Base-by-base conservation (phyloP, 257 asterid species). In the Nicotiana otophora region DNA sequence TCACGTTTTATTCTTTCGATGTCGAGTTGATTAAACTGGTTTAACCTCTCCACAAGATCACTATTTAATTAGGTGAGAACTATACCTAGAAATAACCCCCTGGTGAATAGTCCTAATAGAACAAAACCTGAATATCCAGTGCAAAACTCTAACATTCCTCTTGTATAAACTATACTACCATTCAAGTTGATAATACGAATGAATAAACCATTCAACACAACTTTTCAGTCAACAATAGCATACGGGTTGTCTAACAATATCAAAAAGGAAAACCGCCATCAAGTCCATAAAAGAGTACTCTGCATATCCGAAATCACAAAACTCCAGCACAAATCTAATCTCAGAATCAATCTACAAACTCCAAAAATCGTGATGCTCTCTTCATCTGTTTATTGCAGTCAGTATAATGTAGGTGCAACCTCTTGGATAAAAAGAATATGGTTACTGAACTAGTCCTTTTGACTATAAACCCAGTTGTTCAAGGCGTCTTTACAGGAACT, bases 341-440 rank as follows among this genome's bases (percentile, higher is more conserved):
- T 26, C 62, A 48, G 34, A 6, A 74, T 26, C 42, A 51, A 51
- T 74, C 63, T 26, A 74, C 26, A 53, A 53, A 4, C 63, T 51
- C 26, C 10, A 75, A 28, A 42, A 36, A 28, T 75, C 6, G 16
- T 1, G 20, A 53, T 42, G 80, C 36, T 53, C 63, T 28, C 78
- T 75, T 75, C 80, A 26, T 51, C 80, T 51, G 80, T 2, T 75
- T 75, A 75, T 51, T 51, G 46, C 63, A 51, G 16, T 75, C 80
- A 28, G 63, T 51, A 28, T 39, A 75, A 51, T 51, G 15, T 1
- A 4, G 10, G 64, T 23, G 46, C 17, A 51, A 16, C 64, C 5
- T 51, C 80, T 16, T 51, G 63, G 39, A 75, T 42, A 58, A 58
- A 58, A 58, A 19, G 63, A 58, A 58, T 58, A 51, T 51, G 28